Evolutionary conservation across 1,284 basidiomycete genomes (phyloP).

Genomic region (Trametes pubescens): DNA sequence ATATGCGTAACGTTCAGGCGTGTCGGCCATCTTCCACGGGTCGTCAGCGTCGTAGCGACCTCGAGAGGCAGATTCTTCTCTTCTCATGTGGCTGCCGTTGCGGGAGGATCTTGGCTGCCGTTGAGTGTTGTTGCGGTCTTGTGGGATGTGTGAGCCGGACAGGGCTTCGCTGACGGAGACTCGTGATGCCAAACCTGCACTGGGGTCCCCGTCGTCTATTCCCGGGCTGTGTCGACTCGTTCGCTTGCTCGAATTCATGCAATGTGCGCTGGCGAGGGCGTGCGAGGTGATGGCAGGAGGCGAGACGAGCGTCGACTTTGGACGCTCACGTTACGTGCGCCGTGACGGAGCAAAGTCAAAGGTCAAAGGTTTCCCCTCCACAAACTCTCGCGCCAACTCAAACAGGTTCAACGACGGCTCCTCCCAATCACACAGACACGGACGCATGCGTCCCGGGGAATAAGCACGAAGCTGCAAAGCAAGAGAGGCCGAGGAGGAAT

Average conservation of each 20-base stretch:
- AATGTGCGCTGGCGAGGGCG: conserved; percentile 12
- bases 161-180: conserved; percentile 51
- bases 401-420: conserved; percentile 21
- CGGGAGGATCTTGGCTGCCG: conserved; percentile 53
- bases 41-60: conserved; percentile 57
- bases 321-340: conserved; percentile 44
- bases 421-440: conserved; percentile 17
- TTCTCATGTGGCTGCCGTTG: conserved; percentile 50
- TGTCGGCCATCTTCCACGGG: conserved; percentile 56
- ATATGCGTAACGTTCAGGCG: conserved; percentile 60
- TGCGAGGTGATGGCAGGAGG: conserved; percentile 38
- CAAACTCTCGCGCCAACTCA: conserved; percentile 21
- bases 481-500: conserved; percentile 3
- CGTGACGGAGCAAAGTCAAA: conserved; percentile 39
- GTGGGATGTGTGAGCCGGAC: conserved; percentile 52
- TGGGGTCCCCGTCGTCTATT: conserved; percentile 49
- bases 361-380: conserved; percentile 39
- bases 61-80: conserved; percentile 59
- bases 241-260: conserved; percentile 31
- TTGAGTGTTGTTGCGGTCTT: conserved; percentile 50
- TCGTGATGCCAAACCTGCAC: conserved; percentile 55
- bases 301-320: conserved; percentile 33
- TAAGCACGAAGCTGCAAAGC: conserved; percentile 4
- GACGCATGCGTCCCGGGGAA: conserved; percentile 9
- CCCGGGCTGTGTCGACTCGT: conserved; percentile 46